Evolutionary conservation across 2,329 filamentous ascomycete species (phyloP).

Genomic region (Fusarium sp.): DNA sequence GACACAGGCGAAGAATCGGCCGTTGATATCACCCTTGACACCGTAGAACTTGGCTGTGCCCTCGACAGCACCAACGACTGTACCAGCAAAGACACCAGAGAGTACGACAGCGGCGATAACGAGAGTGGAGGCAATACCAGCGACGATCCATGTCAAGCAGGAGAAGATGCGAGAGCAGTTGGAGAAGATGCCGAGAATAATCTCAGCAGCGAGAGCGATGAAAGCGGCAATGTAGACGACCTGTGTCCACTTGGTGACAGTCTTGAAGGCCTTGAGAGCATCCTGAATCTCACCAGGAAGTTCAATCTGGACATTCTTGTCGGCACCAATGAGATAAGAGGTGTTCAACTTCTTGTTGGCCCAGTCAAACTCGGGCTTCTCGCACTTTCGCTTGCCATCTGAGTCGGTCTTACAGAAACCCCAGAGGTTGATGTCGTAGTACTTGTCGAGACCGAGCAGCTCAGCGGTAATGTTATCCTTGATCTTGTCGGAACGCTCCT

Average conservation of each 20-base stretch:
- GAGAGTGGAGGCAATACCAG: slow-evolving; percentile 66
- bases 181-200: slow-evolving; percentile 82
- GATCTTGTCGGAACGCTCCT: slow-evolving; percentile 60
- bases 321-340: slow-evolving; percentile 58
- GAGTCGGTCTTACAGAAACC: slow-evolving; percentile 79
- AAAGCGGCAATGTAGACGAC: slow-evolving; percentile 81
- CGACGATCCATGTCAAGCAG: slow-evolving; percentile 82
- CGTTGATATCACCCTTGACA: slow-evolving; percentile 73
- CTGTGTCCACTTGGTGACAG: slow-evolving; percentile 83
- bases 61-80: slow-evolving; percentile 66
- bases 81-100: slow-evolving; percentile 76
- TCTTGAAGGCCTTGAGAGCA: slow-evolving; percentile 77
- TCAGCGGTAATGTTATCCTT: slow-evolving; percentile 64
- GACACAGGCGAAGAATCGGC: slow-evolving; percentile 73
- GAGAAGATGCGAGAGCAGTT: slow-evolving; percentile 85
- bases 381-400: slow-evolving; percentile 70
- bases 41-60: slow-evolving; percentile 75
- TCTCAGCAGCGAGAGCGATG: slow-evolving; percentile 73
- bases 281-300: slow-evolving; percentile 74
- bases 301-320: slow-evolving; percentile 64
- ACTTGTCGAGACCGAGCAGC: slow-evolving; percentile 72
- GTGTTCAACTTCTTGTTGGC: slow-evolving; percentile 77
- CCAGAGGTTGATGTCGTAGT: slow-evolving; percentile 87
- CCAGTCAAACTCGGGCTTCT: slow-evolving; percentile 77
- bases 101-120: slow-evolving; percentile 74